Percentiles rank a stretch among this genome's conserved stretches.
These are phyloP conservation scores for Camelina laxa DNA, from an alignment of 345 rosid genomes.

Conservation along the genomic window DNA sequence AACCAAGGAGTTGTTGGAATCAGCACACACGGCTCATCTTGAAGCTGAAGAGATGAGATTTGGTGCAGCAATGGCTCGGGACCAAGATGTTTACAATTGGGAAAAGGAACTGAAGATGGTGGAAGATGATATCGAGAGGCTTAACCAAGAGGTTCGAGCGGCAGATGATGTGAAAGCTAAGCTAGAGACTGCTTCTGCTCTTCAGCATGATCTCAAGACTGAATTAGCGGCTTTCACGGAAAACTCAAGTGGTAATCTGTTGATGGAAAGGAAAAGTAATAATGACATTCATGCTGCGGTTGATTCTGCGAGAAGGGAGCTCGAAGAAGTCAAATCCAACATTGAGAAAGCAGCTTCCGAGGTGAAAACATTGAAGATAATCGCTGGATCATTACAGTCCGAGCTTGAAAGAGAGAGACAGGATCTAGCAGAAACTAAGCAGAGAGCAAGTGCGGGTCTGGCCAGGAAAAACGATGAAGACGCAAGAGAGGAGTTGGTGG, in stretches of 20 bases:
- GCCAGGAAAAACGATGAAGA: slow-evolving; percentile 62
- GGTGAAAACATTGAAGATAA: slow-evolving; percentile 72
- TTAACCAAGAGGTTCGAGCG: slow-evolving; percentile 66
- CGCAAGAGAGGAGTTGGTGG: slow-evolving; percentile 57
- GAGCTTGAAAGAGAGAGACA: slow-evolving; percentile 70
- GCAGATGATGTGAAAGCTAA: slow-evolving; percentile 75
- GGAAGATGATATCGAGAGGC: slow-evolving; percentile 77
- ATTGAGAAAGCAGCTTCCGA: slow-evolving; percentile 79
- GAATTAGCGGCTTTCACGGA: slow-evolving; percentile 74
- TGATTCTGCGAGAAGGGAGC: slow-evolving; percentile 80
- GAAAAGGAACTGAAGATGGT: slow-evolving; percentile 87
- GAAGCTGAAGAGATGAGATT: slow-evolving; percentile 93
- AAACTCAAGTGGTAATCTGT: slow-evolving; percentile 40
- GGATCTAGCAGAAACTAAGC: slow-evolving; percentile 56
- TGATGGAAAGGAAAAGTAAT: slow-evolving; percentile 30
- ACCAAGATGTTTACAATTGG: slow-evolving; percentile 82
- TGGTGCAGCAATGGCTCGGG: slow-evolving; percentile 77
- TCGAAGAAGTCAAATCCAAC: slow-evolving; percentile 76
- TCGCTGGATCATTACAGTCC: slow-evolving; percentile 62
- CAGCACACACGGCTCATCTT: slow-evolving; percentile 85
- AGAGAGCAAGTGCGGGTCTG: slow-evolving; percentile 59
- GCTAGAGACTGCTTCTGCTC: slow-evolving; percentile 68
- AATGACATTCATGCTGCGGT: slow-evolving; percentile 58
- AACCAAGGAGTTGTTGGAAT: slow-evolving; percentile 80
- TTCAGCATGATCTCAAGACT: slow-evolving; percentile 68